A percentile compares a stretch with the other conserved stretches of the same genome.
Conservation (phyloP, 345 rosid genomes). For the Citropsis articulata region DNA sequence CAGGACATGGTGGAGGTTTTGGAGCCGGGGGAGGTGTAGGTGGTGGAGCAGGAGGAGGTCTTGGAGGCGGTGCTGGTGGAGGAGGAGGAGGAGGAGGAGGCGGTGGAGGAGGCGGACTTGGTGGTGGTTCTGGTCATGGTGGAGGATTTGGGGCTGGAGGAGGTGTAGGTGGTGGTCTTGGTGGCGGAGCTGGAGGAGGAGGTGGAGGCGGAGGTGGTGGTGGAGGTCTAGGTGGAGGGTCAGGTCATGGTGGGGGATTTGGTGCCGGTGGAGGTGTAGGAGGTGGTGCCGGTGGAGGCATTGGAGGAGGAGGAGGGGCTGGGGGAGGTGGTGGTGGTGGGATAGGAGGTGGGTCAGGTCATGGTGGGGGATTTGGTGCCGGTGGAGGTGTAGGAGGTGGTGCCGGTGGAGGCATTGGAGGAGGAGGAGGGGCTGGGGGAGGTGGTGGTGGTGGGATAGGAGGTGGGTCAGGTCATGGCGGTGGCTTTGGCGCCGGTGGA, state of each 20-base stretch:
- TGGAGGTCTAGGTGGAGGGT: slow-evolving; percentile 34
- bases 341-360: slow-evolving; percentile 53
- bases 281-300: slow-evolving; percentile 33
- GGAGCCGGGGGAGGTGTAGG: slow-evolving; percentile 43
- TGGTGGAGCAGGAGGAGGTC: slow-evolving; percentile 34
- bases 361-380: slow-evolving; percentile 53
- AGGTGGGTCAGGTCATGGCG: slow-evolving; percentile 55
- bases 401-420: slow-evolving; percentile 30
- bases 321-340: slow-evolving; percentile 52
- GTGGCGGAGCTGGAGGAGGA: slow-evolving; percentile 34
- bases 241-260: slow-evolving; percentile 34
- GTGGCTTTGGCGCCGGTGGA: slow-evolving; percentile 51
- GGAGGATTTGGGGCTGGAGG: slow-evolving; percentile 43
- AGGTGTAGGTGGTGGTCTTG: slow-evolving; percentile 42
- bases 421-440: slow-evolving; percentile 34
- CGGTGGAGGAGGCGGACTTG: slow-evolving; percentile 38
- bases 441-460: slow-evolving; percentile 52
- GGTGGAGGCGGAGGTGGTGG: slow-evolving; percentile 43
- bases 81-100: slow-evolving; percentile 39
- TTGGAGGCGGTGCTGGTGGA: slow-evolving; percentile 36
- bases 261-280: slow-evolving; percentile 47
- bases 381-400: slow-evolving; percentile 36
- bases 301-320: slow-evolving; percentile 30
- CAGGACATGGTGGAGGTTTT: slow-evolving; percentile 39
- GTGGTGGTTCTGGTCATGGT: slow-evolving; percentile 47